Evolutionary conservation across 2,329 filamentous ascomycete species (phyloP), one percentile per base, ranked within the genome.

Genomic region (Claviceps humidiphila): DNA sequence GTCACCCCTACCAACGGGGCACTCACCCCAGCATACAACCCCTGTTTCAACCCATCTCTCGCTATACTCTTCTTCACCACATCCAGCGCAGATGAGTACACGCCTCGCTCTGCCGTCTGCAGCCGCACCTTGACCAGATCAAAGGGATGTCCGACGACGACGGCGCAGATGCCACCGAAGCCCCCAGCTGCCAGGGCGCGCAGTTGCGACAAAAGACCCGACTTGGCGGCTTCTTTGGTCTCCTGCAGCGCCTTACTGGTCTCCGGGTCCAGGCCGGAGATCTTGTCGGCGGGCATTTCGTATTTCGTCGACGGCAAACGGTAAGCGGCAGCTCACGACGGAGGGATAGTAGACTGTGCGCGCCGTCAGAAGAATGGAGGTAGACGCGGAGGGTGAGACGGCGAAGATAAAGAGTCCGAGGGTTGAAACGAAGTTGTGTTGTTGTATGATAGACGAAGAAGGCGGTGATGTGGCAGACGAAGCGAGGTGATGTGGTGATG

Each of bases 41-140:
- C 93, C 68, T 87, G 72, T 55, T 71, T 62, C 59, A 95, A 67
- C 1, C 93, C 93, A 69, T 97, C 91, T 56, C 86, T 80, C 30
- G 90, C 90, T 55, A 98, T 72, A 39, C 88, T 91, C 74, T 86
- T 95, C 68, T 79, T 77, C 57, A 97, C 89, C 1, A 96, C 91
- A 71, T 98, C 93, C 62, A 97, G 76, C 14, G 93, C 93, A 46
- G 86, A 84, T 39, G 76, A 85, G 72, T 98, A 98, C 39, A 95
- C 87, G 48, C 93, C 93, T 69, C 83, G 85, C 71, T 97, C 90
- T 39, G 93, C 89, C 2, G 93, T 98, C 75, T 98, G 93, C 68
- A 98, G 74, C 54, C 93, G 87, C 58, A 98, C 93, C 74, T 98
- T 98, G 68, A 97, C 91, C 61, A 98, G 77, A 68, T 98, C 93